Evolutionary conservation across 1,284 basidiomycete genomes (phyloP).

Genomic region (Sporisorium graminicola): DNA sequence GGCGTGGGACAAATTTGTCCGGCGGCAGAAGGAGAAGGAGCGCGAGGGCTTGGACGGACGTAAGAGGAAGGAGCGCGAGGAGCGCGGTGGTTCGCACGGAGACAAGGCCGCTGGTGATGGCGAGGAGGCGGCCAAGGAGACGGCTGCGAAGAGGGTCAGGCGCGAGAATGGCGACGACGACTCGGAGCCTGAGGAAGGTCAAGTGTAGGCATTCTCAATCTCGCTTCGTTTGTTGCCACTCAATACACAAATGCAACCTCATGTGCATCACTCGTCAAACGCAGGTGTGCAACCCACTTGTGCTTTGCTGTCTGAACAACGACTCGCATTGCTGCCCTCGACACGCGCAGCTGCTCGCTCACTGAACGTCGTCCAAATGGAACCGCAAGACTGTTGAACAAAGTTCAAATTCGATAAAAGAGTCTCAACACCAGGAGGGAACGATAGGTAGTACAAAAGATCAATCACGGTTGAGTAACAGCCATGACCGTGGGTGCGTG

Average conservation of each 20-base stretch:
- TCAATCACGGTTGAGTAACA: no score
- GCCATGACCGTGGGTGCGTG: not conserved
- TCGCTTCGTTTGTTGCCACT: no score
- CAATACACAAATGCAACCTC: no score
- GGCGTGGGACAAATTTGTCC: constrained; percentile 66
- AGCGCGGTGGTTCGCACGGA: no score
- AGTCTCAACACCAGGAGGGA: no score
- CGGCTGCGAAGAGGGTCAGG: constrained; percentile 7
- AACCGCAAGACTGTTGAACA: not conserved
- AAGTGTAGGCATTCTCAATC: constrained; percentile 33
- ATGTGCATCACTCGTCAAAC: not conserved
- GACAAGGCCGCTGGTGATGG: not conserved
- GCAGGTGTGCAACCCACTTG: no score
- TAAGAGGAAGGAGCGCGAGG: constrained; percentile 34
- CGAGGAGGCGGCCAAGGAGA: not conserved
- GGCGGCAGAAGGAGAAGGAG: constrained; percentile 57
- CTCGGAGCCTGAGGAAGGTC: constrained; percentile 46
- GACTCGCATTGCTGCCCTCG: no score
- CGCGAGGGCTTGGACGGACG: constrained; percentile 9
- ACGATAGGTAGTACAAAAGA: not conserved
- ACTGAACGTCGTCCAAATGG: no score
- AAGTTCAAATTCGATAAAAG: not conserved
- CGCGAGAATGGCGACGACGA: constrained; percentile 22
- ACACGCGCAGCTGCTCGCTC: not conserved
- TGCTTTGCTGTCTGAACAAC: no score